phyloP scores from a whole-genome alignment of 2,329 filamentous ascomycete species.

The Aspergillus spinulosporus region DNA sequence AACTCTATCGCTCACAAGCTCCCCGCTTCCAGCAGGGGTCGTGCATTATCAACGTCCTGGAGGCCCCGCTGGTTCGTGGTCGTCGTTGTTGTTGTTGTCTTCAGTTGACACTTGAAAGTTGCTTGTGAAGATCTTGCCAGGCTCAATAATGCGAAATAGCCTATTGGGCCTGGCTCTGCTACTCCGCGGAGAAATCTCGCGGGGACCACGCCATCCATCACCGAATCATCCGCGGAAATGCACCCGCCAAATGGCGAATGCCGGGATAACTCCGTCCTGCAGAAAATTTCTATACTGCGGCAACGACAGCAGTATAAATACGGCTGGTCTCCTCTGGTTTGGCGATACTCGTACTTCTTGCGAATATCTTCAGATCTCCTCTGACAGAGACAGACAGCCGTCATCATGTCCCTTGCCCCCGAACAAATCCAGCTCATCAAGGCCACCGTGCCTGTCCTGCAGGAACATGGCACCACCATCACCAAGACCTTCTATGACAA shows the following conservation, averaged over 20 bases:
- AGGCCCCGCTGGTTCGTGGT: background rate
- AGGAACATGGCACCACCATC: constrained; percentile 67
- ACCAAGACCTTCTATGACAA: constrained; percentile 71
- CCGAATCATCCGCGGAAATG: background rate
- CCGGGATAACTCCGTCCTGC: background rate
- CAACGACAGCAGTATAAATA: background rate
- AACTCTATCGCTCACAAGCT: background rate
- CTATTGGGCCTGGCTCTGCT: background rate
- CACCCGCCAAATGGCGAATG: background rate
- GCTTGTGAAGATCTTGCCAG: background rate
- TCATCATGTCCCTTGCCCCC: constrained; percentile 53
- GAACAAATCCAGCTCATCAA: constrained; percentile 66
- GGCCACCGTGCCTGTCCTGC: constrained; percentile 68
- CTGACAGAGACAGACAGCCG: background rate
- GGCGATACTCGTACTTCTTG: too few relatives aligned
- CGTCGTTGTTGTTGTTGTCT: background rate
- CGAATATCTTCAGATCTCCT: too few relatives aligned
- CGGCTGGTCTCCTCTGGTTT: background rate
- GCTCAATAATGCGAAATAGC: background rate
- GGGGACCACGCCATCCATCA: constrained; percentile 6
- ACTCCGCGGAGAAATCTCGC: constrained; percentile 4
- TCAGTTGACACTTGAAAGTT: background rate
- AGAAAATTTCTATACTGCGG: background rate
- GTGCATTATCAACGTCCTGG: background rate
- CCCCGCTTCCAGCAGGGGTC: background rate